A percentile compares a stretch with the other conserved stretches of the same genome.
These are phyloP conservation scores for Elongisporangium anandrum DNA, from an alignment of 352 stramenopile genomes.

Conservation along the genomic window DNA sequence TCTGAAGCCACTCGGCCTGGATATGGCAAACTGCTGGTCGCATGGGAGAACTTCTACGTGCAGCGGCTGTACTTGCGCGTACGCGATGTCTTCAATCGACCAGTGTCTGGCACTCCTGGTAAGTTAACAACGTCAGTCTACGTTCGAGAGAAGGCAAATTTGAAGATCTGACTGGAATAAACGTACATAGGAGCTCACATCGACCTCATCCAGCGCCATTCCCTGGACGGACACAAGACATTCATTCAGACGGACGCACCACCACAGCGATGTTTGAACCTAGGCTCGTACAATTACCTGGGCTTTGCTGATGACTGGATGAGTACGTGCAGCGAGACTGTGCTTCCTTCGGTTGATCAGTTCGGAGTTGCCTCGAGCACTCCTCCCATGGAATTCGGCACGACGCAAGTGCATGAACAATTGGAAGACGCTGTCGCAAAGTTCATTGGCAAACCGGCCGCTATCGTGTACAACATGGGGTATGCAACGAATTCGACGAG, in stretches of 20 bases:
- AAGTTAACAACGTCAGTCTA: neutral
- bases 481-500: constrained; percentile 96
- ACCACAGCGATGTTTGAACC: constrained; percentile 79
- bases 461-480: constrained; percentile 95
- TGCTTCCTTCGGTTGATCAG: constrained; percentile 59
- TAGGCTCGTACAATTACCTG: constrained; percentile 96
- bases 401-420: constrained; percentile 72
- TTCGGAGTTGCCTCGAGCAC: constrained; percentile 46
- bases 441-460: constrained; percentile 93
- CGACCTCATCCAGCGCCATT: constrained; percentile 80
- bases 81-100: constrained; percentile 55
- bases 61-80: constrained; percentile 90
- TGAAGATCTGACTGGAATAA: neutral
- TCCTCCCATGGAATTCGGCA: constrained; percentile 35
- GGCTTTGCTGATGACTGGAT: constrained; percentile 97
- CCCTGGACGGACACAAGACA: constrained; percentile 35
- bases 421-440: constrained; percentile 84
- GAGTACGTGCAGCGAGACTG: constrained; percentile 73
- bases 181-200: constrained; percentile 46
- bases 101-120: constrained; percentile 23
- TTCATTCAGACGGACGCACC: constrained; percentile 10
- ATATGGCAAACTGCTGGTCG: constrained; percentile 86
- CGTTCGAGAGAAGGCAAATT: neutral
- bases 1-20: constrained; percentile 12
- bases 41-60: constrained; percentile 94